Evolutionary conservation across 2,329 filamentous ascomycete species (phyloP).

Genomic region (Cercospora sojina): DNA sequence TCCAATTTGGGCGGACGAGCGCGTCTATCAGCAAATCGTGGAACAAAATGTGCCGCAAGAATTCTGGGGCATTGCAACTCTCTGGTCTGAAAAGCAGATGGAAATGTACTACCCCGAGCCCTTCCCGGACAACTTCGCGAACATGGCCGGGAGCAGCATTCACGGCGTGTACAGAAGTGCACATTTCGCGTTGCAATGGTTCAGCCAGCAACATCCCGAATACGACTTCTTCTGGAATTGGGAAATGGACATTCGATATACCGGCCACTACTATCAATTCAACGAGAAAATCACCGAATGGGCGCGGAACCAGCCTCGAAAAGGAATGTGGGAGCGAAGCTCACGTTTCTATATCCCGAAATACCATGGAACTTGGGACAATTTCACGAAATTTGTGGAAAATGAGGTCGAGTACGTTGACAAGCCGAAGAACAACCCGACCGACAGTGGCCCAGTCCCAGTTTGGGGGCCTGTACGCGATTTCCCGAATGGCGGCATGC

Average conservation of each 20-base stretch:
- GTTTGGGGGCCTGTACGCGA: conserved; percentile 63
- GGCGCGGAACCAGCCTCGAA: conserved; percentile 66
- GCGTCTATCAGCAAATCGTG: conserved; percentile 66
- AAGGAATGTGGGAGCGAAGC: conserved; percentile 71
- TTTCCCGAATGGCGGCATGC: conserved; percentile 51
- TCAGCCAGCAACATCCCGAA: conserved; percentile 51
- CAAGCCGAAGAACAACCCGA: conserved; percentile 51
- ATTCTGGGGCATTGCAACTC: conserved; percentile 81
- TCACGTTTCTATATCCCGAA: conserved; percentile 71
- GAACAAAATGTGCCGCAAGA: conserved; percentile 72
- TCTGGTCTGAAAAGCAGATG: conserved; percentile 97
- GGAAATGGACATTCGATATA: conserved; percentile 83
- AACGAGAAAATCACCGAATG: conserved; percentile 65
- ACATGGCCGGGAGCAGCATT: conserved; percentile 64
- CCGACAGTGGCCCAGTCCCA: conserved; percentile 51
- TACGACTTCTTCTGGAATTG: conserved; percentile 72
- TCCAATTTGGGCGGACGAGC: conserved; percentile 75
- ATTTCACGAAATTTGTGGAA: conserved; percentile 66
- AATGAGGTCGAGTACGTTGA: conserved; percentile 53
- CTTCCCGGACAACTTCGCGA: conserved; percentile 69
- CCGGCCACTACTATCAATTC: conserved; percentile 80
- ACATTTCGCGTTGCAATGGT: conserved; percentile 54
- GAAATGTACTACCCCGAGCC: conserved; percentile 83
- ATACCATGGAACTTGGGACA: conserved; percentile 65
- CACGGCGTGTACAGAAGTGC: conserved; percentile 81